A percentile compares a stretch with the other conserved stretches of the same genome.
phyloP scores from a whole-genome alignment of 345 rosid species.

The Eucalyptus urophylla region DNA sequence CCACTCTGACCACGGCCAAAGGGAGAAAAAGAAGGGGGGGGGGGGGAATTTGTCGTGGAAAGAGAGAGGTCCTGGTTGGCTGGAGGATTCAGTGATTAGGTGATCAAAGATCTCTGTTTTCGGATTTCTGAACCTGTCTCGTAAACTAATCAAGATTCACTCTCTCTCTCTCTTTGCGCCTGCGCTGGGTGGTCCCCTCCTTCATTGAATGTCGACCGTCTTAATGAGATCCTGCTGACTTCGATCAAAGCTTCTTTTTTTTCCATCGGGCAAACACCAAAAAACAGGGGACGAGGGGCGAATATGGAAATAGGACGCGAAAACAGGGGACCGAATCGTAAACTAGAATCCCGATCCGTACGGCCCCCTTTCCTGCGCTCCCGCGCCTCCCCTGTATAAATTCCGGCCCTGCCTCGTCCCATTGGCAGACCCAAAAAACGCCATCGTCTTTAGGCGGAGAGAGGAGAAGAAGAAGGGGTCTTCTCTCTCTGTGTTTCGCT shows the following conservation, averaged over 20 bases:
- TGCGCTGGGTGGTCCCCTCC: background rate
- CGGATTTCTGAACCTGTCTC: background rate
- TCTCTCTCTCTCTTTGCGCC: background rate
- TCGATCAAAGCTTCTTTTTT: too few species aligned
- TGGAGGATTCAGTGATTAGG: background rate
- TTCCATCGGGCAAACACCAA: background rate
- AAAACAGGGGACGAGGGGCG: background rate
- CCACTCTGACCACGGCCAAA: background rate
- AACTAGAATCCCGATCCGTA: background rate
- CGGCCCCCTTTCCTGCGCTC: background rate
- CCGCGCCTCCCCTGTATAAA: background rate
- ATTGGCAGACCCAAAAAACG: background rate
- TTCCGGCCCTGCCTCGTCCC: background rate
- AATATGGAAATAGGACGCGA: background rate
- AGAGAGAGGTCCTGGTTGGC: background rate
- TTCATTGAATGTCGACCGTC: background rate
- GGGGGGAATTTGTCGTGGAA: background rate
- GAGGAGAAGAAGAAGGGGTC: background rate
- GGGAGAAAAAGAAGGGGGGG: background rate
- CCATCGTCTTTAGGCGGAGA: background rate
- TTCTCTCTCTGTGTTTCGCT: background rate
- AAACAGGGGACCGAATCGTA: background rate
- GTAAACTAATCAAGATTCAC: background rate
- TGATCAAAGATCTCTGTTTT: background rate
- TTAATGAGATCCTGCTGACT: background rate